Evolutionary conservation across 2,329 filamentous ascomycete species (phyloP), one percentile per base, ranked within the genome.

Genomic region (Trichoderma sp.): DNA sequence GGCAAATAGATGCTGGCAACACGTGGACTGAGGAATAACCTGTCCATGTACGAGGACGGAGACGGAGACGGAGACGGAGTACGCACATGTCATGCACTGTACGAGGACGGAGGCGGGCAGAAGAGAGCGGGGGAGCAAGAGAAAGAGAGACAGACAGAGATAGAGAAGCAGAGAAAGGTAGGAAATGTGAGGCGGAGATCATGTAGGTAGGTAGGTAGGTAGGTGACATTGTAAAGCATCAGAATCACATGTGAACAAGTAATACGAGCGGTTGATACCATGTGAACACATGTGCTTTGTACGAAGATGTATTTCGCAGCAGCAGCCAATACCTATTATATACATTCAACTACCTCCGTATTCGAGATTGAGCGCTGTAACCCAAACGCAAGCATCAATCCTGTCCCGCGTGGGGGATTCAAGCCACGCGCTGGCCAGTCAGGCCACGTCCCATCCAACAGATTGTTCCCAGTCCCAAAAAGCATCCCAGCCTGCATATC

Each of bases 401-500:
- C 47, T 24, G 47, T 60, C 30, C 30, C 30, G 30, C 57, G 30
- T 60, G 30, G 30, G 30, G 30, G 30, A 60, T 32, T 32, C 6
- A 34, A 18, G 30, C 66, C 66, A 62, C 56, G 57, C 66, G 28
- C 47, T 28, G 43, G 15, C 66, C n/a, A 61, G 56, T 69, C 66
- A 69, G 28, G 39, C 39, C 66, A 61, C 58, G 39, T 69, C 66
- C 39, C 36, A 34, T 69, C 39, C 47, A 57, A 66, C 60, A 62
- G 15, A 43, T 64, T 64, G 56, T 24, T 56, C 47, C 32, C 68
- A 70, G 15, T 24, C 28, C 47, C 43, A 51, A 69, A 51, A 61
- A 51, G 26, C 66, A 62, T 34, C 60, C 58, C 68, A 51, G 47
- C 43, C 68, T 64, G 60, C 60, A 70, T 64, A 28, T 39, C 58